Percentiles rank a stretch among this genome's conserved stretches.
Conservation (phyloP, 2,329 filamentous ascomycete genomes). For the Xylaria sp. region DNA sequence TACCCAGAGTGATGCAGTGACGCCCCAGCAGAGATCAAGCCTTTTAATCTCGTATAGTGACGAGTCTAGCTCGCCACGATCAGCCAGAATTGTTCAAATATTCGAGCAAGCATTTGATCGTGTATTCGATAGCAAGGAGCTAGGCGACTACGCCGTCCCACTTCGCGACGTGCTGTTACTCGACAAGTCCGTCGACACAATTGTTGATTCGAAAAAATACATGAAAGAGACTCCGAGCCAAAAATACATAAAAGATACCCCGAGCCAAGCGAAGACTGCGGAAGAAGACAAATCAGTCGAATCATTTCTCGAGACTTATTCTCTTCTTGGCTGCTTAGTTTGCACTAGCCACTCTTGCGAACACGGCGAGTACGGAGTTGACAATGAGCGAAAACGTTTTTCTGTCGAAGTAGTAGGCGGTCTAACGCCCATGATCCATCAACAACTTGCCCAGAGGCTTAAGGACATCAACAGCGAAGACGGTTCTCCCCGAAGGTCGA, state of each 20-base stretch:
- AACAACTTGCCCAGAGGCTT: conserved; percentile 42
- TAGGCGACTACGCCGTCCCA: conserved; percentile 55
- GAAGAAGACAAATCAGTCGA: conserved; percentile 57
- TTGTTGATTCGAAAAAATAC: conserved; percentile 64
- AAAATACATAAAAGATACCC: conserved; percentile 61
- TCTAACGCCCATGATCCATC: conserved; percentile 51
- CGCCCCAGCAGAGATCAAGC: conserved; percentile 65
- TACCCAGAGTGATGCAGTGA: conserved; percentile 59
- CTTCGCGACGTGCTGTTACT: conserved; percentile 64
- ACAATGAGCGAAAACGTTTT: conserved; percentile 65
- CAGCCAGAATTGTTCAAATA: conserved; percentile 57
- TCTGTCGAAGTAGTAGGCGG: conserved; percentile 60
- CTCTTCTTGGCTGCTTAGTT: conserved; percentile 66
- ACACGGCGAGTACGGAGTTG: conserved; percentile 67
- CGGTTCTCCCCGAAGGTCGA: conserved; percentile 52
- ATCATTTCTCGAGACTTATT: conserved; percentile 64
- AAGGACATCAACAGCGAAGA: conserved; percentile 27
- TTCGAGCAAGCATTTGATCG: conserved; percentile 68
- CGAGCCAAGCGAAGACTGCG: conserved; percentile 50
- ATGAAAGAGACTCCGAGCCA: conserved; percentile 59
- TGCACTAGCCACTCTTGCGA: conserved; percentile 71
- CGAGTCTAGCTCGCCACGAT: conserved; percentile 55
- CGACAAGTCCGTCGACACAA: conserved; percentile 65
- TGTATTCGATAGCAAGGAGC: conserved; percentile 59
- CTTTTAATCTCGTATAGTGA: conserved; percentile 62